These are phyloP conservation scores for Starmerella potacharoeniae DNA, from an alignment of 805 yeast genomes.

Conservation along the genomic window DNA sequence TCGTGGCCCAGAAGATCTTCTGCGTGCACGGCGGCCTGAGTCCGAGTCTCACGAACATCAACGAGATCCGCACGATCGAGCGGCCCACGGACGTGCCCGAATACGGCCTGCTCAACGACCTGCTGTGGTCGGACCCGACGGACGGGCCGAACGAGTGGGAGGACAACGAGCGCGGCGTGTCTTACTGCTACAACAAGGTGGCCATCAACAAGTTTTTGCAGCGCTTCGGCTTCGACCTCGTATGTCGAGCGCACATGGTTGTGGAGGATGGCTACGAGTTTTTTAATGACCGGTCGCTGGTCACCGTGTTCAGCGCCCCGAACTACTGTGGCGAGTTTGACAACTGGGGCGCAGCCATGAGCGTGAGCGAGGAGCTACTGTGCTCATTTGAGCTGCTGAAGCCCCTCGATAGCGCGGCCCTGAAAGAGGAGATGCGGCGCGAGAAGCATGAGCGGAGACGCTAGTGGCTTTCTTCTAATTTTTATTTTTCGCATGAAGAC, in stretches of 20 bases:
- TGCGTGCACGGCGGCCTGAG: constrained; percentile 80
- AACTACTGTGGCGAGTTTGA: constrained; percentile 73
- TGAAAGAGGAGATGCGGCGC: constrained; percentile 73
- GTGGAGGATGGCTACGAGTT: constrained; percentile 73
- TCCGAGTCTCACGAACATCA: constrained; percentile 59
- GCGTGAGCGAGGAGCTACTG: constrained; percentile 76
- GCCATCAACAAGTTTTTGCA: constrained; percentile 64
- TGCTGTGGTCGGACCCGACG: constrained; percentile 79
- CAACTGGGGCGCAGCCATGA: constrained; percentile 97
- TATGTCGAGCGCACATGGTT: constrained; percentile 81
- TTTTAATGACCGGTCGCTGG: constrained; percentile 56
- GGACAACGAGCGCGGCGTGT: constrained; percentile 75
- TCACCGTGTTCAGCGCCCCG: constrained; percentile 65
- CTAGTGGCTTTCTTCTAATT: not conserved
- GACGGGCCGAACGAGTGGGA: constrained; percentile 75
- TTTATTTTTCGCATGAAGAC: not conserved
- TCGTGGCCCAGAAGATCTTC: constrained; percentile 87
- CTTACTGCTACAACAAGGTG: constrained; percentile 63
- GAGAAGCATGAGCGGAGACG: constrained; percentile 67
- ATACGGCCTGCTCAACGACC: constrained; percentile 61
- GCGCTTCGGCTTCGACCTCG: constrained; percentile 65
- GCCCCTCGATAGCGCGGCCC: constrained; percentile 68
- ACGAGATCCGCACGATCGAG: constrained; percentile 58
- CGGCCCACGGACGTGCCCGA: constrained; percentile 83
- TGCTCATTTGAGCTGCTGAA: constrained; percentile 56